phyloP scores from a whole-genome alignment of 306 rosid genomes.

The Dalbergia cochinchinensis region DNA sequence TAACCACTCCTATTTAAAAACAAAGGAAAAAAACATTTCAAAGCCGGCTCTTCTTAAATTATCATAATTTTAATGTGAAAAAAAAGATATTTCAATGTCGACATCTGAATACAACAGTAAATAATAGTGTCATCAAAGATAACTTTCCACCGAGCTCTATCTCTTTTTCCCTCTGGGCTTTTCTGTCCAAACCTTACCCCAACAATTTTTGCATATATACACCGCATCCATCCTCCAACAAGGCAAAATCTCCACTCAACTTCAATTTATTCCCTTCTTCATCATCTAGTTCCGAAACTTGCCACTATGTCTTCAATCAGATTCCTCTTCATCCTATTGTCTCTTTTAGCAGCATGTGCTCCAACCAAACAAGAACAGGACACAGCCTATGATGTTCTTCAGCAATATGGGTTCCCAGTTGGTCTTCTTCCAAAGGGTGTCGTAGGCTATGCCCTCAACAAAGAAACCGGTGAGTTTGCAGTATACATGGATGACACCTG shows the following conservation, averaged over 20 bases:
- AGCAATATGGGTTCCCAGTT: constrained; percentile 61
- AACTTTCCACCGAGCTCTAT: background rate
- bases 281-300: background rate
- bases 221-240: background rate
- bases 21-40: background rate
- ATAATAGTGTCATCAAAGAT: too few species aligned
- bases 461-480: constrained; percentile 54
- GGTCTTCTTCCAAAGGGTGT: constrained; percentile 75
- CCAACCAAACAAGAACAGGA: constrained; percentile 1
- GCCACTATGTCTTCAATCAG: constrained; percentile 20
- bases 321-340: background rate
- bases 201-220: background rate
- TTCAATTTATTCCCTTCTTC: background rate
- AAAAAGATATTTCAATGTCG: too few species aligned
- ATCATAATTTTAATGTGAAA: background rate
- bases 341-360: background rate
- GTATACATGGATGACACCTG: constrained; percentile 52
- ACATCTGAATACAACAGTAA: too few species aligned
- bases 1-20: background rate
- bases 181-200: background rate
- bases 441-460: constrained; percentile 58
- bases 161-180: background rate
- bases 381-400: constrained; percentile 65
- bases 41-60: background rate
- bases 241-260: background rate